Conservation (phyloP, 345 rosid species). For the Hypericum perforatum region DNA sequence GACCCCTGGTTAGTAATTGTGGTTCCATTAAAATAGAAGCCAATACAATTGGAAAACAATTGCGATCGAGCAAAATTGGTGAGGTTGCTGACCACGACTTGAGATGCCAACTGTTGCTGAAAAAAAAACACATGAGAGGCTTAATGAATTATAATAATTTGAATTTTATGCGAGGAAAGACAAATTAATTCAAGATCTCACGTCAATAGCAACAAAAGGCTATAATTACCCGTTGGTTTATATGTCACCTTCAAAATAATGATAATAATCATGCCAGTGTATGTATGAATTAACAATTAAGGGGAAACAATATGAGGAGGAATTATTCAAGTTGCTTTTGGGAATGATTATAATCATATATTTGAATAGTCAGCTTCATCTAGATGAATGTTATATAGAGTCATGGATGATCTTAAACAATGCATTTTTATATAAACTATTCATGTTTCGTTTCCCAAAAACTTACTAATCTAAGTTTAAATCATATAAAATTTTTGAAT, state of each 20-base stretch:
- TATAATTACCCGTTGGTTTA: constrained; percentile 59
- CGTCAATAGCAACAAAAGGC: constrained; percentile 21
- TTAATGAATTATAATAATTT: constrained; percentile 35
- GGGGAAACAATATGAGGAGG: constrained; percentile 20
- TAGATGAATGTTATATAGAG: constrained; percentile 10
- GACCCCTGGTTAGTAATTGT: too few species aligned
- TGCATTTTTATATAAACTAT: too few species aligned
- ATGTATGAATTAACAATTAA: constrained; percentile 36
- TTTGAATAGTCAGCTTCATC: constrained; percentile 3
- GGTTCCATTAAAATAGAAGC: too few species aligned
- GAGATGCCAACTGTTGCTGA: constrained; percentile 31
- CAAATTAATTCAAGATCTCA: constrained; percentile 6
- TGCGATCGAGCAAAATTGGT: not conserved
- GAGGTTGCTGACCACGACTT: constrained; percentile 30
- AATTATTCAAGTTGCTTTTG: not conserved
- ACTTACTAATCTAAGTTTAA: too few species aligned
- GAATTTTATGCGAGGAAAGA: constrained; percentile 19
- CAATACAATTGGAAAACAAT: too few species aligned
- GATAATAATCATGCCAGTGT: constrained; percentile 43
- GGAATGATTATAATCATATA: constrained; percentile 24
- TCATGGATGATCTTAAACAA: constrained; percentile 10
- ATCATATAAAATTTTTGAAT: too few species aligned
- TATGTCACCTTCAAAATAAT: constrained; percentile 48
- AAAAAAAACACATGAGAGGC: constrained; percentile 42
- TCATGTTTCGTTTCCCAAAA: too few species aligned